Evolutionary conservation across 2,329 filamentous ascomycete species (phyloP).

Genomic region (Exophiala mesophila): DNA sequence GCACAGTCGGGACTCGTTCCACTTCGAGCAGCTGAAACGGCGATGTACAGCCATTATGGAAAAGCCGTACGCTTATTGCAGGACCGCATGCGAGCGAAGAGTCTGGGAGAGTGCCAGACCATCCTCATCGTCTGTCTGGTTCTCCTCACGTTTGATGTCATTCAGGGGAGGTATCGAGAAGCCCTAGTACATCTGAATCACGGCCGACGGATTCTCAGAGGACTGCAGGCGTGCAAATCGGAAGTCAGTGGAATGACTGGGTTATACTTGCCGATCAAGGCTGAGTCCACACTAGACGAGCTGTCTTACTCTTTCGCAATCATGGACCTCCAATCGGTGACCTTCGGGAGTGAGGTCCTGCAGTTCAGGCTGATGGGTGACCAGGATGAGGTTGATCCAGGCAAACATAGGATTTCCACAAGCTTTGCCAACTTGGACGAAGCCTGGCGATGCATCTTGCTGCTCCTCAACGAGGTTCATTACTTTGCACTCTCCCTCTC

Average conservation of each 20-base stretch:
- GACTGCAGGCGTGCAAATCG: not conserved
- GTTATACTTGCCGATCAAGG: not conserved
- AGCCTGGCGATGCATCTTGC: not conserved
- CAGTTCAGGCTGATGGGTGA: constrained; percentile 1
- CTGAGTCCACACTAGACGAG: not conserved
- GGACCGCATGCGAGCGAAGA: not conserved
- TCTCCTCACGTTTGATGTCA: constrained; percentile 1
- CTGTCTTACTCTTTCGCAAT: constrained; percentile 1
- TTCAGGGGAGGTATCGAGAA: constrained; percentile 2
- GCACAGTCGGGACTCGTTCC: not conserved
- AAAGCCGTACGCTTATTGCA: not conserved
- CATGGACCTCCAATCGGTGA: constrained; percentile 1
- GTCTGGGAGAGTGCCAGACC: not conserved
- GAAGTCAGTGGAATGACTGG: not conserved
- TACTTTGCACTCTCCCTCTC: not conserved
- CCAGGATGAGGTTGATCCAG: not conserved
- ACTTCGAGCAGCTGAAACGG: not conserved
- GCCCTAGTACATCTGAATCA: not conserved
- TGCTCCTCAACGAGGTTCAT: not conserved
- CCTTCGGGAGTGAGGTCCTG: not conserved
- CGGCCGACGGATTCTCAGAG: constrained; percentile 2
- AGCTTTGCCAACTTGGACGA: not conserved
- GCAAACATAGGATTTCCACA: not conserved
- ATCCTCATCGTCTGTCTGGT: constrained; percentile 1
- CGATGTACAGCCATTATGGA: not conserved